Percentiles rank a stretch among this genome's conserved stretches.
These are phyloP conservation scores for Syzygium malaccense DNA, from an alignment of 441 rosid genomes.

Conservation along the genomic window DNA sequence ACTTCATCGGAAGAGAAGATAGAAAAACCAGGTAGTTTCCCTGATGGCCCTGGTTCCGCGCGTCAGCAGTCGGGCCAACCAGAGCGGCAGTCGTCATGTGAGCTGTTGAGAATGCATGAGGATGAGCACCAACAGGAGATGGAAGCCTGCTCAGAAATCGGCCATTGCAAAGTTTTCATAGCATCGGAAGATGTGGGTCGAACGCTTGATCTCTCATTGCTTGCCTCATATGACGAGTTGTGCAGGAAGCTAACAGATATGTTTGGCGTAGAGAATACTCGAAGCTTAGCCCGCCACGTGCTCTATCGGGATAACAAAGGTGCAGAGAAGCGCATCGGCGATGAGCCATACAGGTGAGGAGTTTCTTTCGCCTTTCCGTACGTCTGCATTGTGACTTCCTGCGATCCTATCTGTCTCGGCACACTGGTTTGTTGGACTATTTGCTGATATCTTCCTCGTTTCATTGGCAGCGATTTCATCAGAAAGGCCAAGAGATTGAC, in stretches of 20 bases:
- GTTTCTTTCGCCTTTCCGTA: not conserved
- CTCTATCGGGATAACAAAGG: slow-evolving; percentile 42
- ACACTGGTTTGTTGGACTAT: not conserved
- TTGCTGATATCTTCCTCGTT: not conserved
- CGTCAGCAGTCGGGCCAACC: not conserved
- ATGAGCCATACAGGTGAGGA: slow-evolving; percentile 45
- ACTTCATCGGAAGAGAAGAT: not conserved
- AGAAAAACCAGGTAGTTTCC: not conserved
- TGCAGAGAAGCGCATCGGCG: slow-evolving; percentile 40
- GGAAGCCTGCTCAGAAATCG: slow-evolving; percentile 26
- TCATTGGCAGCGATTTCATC: not conserved
- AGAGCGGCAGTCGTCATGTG: slow-evolving; percentile 17
- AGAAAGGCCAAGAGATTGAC: slow-evolving; percentile 7
- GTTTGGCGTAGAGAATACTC: slow-evolving; percentile 34
- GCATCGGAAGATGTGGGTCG: slow-evolving; percentile 61
- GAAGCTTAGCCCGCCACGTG: slow-evolving; percentile 23
- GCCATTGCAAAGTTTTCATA: slow-evolving; percentile 59
- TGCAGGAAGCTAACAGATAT: slow-evolving; percentile 42
- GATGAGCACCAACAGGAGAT: slow-evolving; percentile 20
- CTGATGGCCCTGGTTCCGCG: not conserved
- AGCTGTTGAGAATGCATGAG: slow-evolving; percentile 22
- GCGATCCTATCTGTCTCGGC: not conserved
- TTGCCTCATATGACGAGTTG: slow-evolving; percentile 45
- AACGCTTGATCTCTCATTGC: slow-evolving; percentile 41
- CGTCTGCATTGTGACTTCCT: not conserved